These are phyloP conservation scores for Saccharomycopsis sp. DNA, from an alignment of 805 yeast species.

Conservation along the genomic window DNA sequence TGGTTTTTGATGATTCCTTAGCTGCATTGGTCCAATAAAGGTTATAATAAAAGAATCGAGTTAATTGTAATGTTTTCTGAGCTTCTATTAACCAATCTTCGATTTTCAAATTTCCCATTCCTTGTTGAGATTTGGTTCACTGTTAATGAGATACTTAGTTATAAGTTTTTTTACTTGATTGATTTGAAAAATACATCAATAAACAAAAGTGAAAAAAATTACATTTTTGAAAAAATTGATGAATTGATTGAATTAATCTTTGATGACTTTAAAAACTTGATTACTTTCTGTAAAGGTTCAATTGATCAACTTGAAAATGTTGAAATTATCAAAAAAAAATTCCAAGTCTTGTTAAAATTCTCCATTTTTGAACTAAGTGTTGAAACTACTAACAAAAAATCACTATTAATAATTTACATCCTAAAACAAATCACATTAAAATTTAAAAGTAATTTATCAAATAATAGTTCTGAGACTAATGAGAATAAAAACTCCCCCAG, in stretches of 20 bases:
- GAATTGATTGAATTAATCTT: constrained; percentile 8
- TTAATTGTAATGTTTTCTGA: no score
- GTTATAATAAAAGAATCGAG: no score
- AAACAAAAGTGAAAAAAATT: no score
- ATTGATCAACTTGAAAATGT: neutral
- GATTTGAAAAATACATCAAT: no score
- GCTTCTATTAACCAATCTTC: no score
- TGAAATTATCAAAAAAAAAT: constrained; percentile 1
- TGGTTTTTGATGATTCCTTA: no score
- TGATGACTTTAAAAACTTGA: constrained; percentile 9
- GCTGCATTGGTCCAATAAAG: no score
- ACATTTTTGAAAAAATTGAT: constrained; percentile 9
- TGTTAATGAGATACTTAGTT: no score
- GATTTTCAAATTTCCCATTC: no score
- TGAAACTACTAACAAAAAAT: neutral
- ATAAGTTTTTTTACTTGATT: no score
- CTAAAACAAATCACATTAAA: constrained; percentile 5
- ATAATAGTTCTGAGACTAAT: neutral
- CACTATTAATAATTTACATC: constrained; percentile 10
- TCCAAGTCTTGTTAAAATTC: constrained; percentile 9
- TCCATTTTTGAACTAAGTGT: neutral
- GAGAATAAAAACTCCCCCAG: neutral
- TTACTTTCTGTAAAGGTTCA: neutral
- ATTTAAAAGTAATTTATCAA: constrained; percentile 3
- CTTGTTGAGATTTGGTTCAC: no score